Conservation (phyloP, 768 basidiomycete species). For the Fistulinella prunicolor region DNA sequence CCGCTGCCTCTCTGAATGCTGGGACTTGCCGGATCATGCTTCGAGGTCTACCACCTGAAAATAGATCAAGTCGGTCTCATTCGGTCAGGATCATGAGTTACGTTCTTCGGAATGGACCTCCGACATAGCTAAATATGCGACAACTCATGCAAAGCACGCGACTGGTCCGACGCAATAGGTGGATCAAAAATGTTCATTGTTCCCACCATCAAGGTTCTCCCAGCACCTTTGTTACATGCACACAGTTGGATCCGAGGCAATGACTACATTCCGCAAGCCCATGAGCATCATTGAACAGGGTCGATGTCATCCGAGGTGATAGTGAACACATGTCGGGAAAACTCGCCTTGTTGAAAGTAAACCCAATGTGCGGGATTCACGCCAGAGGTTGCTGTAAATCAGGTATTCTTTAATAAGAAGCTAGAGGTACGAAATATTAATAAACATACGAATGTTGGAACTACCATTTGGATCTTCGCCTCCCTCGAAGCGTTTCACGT, state of each 20-base stretch:
- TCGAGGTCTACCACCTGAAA: no score
- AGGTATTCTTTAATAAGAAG: neutral
- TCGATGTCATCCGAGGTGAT: neutral
- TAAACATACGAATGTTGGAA: slow-evolving; percentile 41
- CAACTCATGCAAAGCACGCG: neutral
- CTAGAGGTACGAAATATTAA: neutral
- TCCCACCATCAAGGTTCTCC: slow-evolving; percentile 1
- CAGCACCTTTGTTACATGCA: slow-evolving; percentile 18
- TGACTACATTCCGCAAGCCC: slow-evolving; percentile 17
- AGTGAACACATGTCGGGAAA: neutral
- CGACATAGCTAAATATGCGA: slow-evolving; percentile 5
- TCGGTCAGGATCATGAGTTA: no score
- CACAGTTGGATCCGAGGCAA: slow-evolving; percentile 33
- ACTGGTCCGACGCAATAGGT: neutral
- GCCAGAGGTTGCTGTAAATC: slow-evolving; percentile 41
- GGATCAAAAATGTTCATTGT: neutral
- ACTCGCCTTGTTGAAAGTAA: slow-evolving; percentile 46
- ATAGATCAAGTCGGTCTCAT: no score
- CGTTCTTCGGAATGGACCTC: neutral
- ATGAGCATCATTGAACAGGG: slow-evolving; percentile 2
- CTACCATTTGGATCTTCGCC: slow-evolving; percentile 50
- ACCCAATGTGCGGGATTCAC: slow-evolving; percentile 45
- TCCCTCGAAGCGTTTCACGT: slow-evolving; percentile 40
- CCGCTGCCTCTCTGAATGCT: neutral
- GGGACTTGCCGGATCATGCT: neutral